Conservation (phyloP, 202 grass and related monocot genomes). For the Setaria viridis region DNA sequence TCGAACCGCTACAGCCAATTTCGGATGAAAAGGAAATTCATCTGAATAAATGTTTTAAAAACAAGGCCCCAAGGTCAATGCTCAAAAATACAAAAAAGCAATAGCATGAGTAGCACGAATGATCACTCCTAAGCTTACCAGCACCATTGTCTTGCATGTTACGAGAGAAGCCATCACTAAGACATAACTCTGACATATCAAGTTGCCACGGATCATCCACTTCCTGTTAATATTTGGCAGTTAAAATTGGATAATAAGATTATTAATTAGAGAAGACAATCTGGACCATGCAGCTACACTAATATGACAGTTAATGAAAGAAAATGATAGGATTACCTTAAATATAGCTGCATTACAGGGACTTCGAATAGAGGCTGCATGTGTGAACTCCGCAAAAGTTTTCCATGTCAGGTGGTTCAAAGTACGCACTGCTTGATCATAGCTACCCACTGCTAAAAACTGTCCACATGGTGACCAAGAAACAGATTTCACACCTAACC, state of each 20-base stretch:
- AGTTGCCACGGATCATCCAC: conserved; percentile 91
- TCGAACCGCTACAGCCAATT: not conserved
- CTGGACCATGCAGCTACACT: not conserved
- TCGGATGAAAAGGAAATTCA: conserved; percentile 22
- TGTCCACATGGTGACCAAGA: conserved; percentile 96
- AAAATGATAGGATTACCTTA: conserved; percentile 62
- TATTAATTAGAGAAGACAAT: conserved; percentile 38
- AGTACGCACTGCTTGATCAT: conserved; percentile 82
- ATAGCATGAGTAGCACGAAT: conserved; percentile 8
- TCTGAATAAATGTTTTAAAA: conserved; percentile 21
- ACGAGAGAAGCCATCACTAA: conserved; percentile 71
- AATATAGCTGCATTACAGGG: conserved; percentile 77
- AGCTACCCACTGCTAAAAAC: conserved; percentile 94
- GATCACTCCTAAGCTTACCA: conserved; percentile 54
- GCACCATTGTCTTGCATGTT: conserved; percentile 66
- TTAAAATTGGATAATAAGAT: conserved; percentile 43
- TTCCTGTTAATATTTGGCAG: conserved; percentile 63
- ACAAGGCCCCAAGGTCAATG: not conserved
- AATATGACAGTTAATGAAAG: conserved; percentile 19
- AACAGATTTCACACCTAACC: conserved; percentile 95
- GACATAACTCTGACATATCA: conserved; percentile 91
- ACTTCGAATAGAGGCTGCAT: conserved; percentile 66
- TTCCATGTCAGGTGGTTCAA: conserved; percentile 97
- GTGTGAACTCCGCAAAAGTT: conserved; percentile 94
- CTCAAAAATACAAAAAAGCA: conserved; percentile 32